Base-by-base conservation (phyloP, 2,329 filamentous ascomycete species). In the Aspergillus sp. region DNA sequence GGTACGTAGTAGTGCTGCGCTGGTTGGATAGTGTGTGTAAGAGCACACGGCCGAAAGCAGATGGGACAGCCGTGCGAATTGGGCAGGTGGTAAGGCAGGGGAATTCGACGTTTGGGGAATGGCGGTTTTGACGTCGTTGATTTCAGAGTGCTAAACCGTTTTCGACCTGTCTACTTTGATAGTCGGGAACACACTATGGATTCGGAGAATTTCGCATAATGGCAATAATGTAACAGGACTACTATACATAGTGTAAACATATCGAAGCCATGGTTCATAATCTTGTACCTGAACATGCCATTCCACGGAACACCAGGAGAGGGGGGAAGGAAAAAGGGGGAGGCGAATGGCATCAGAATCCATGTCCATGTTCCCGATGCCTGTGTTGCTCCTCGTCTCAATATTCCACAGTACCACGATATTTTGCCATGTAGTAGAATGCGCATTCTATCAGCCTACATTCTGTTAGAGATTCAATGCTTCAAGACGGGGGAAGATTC, bases 1-100 rank as follows among this genome's bases (percentile, higher is more conserved):
- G 75, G 47, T 88, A 89, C 66, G 61, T 60, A 4, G 68, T 69
- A 25, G 76, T 90, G 12, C 67, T 96, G 49, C 65, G 63, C 27
- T 95, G 88, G 88, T 67, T 95, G 50, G 73, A 76, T 5, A 62
- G 52, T 12, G 72, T 81, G 56, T 67, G 72, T 13, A 59, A 59
- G 32, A 71, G 66, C 44, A 62, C 77, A 35, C 62, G 59, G 49
- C 64, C 65, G 15, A 50, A 49, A 20, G 58, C 65, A 20, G 67
- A 69, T 49, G 63, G 60, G 13, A 64, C 68, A 44, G 55, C 61
- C 23, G 49, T 60, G 15, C 63, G 58, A 32, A 56, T 73, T 49
- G 53, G 55, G 45, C 60, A 61, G 47, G 64, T 69, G 20, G 63
- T 65, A 15, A 60, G 54, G 41, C 58, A 57, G 23, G 69, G 66